Conservation (phyloP, 2,329 filamentous ascomycete genomes). For the Colletotrichum endophyticum region DNA sequence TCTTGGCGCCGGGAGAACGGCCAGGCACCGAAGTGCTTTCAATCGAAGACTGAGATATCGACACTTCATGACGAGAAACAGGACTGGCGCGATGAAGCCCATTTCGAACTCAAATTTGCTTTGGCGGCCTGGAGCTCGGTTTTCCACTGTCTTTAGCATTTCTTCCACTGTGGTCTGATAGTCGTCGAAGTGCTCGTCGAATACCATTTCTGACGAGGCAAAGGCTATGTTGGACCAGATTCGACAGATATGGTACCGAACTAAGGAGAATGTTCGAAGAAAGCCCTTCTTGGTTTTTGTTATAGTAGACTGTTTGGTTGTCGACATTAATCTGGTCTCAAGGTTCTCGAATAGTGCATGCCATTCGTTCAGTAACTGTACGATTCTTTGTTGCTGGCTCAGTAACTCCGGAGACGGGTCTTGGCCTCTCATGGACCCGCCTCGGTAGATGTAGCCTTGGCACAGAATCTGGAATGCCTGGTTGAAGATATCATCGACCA, state of each 20-base stretch:
- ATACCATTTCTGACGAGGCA: conserved; percentile 31
- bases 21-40: conserved; percentile 37
- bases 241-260: neutral
- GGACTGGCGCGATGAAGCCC: neutral
- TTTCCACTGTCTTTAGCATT: conserved; percentile 10
- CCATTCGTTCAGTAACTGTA: neutral
- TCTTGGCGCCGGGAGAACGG: conserved; percentile 24
- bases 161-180: conserved; percentile 42
- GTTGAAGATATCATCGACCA: conserved; percentile 31
- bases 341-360: conserved; percentile 25
- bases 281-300: neutral
- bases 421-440: neutral
- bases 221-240: conserved; percentile 2
- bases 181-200: conserved; percentile 35
- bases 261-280: neutral
- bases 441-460: conserved; percentile 29
- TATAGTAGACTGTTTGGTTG: neutral
- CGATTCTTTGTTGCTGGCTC: neutral
- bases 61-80: neutral
- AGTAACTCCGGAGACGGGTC: conserved; percentile 19
- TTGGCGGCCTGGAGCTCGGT: neutral
- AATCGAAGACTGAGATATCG: conserved; percentile 38
- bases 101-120: conserved; percentile 8
- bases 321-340: neutral
- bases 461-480: conserved; percentile 34